Evolutionary conservation across 2,329 filamentous ascomycete species (phyloP).

Genomic region (Ophiobolus disseminans): DNA sequence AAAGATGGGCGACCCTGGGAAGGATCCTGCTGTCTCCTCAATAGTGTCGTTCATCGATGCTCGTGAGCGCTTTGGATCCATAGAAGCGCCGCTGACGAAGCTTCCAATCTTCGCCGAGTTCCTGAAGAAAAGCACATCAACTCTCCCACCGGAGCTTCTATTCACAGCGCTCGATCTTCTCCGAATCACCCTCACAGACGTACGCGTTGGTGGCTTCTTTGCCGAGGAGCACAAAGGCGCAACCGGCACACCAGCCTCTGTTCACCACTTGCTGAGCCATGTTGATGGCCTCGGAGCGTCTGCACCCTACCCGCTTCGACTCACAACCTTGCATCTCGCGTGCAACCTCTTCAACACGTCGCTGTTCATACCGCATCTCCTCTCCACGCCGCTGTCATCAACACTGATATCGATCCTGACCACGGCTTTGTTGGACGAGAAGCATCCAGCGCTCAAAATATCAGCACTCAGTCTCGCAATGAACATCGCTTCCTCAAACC

Average conservation of each 20-base stretch:
- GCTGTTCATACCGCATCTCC: constrained; percentile 71
- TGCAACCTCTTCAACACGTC: constrained; percentile 85
- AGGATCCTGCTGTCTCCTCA: constrained; percentile 65
- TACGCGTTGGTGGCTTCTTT: constrained; percentile 80
- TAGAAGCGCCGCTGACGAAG: constrained; percentile 74
- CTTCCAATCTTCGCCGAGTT: constrained; percentile 70
- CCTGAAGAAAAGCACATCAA: constrained; percentile 62
- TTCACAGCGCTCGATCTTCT: constrained; percentile 89
- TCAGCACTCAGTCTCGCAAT: constrained; percentile 84
- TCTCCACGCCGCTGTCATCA: constrained; percentile 59
- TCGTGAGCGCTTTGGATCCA: constrained; percentile 64
- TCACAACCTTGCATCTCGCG: constrained; percentile 81
- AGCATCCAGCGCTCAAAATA: constrained; percentile 76
- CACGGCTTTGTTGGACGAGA: constrained; percentile 78
- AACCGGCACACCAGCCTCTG: constrained; percentile 57
- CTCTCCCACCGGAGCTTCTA: constrained; percentile 68
- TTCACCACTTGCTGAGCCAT: constrained; percentile 65
- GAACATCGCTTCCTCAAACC: constrained; percentile 78
- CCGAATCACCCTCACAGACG: constrained; percentile 76
- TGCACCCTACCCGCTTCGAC: constrained; percentile 80
- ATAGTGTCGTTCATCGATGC: constrained; percentile 75
- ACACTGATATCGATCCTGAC: constrained; percentile 73
- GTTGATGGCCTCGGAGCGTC: constrained; percentile 60
- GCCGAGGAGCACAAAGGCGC: constrained; percentile 70
- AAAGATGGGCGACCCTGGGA: constrained; percentile 74